phyloP scores from a whole-genome alignment of 352 stramenopile species.

The Pythium aphanidermatum region DNA sequence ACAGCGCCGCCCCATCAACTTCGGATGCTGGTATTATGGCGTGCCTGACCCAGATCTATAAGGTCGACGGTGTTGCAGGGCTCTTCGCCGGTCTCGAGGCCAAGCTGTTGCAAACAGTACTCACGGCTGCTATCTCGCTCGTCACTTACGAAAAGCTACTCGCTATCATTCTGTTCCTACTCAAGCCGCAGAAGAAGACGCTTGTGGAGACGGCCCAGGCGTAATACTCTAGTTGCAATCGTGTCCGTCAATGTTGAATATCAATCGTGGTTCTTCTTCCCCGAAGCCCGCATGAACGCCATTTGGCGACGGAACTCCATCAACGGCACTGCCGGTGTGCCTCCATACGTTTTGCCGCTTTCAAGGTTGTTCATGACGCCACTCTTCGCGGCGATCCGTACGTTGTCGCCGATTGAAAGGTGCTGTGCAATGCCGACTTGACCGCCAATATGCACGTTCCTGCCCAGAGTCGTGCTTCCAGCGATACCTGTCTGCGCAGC shows the following conservation, averaged over 20 bases:
- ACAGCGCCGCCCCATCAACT: no score
- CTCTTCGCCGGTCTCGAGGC: constrained; percentile 90
- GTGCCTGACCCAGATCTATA: constrained; percentile 61
- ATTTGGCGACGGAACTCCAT: constrained; percentile 79
- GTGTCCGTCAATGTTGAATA: neutral
- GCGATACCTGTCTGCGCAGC: constrained; percentile 79
- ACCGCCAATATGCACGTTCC: constrained; percentile 71
- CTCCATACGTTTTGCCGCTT: constrained; percentile 52
- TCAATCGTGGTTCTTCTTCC: constrained; percentile 27
- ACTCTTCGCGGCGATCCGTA: constrained; percentile 82
- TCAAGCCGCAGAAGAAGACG: constrained; percentile 32
- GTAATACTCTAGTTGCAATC: constrained; percentile 10
- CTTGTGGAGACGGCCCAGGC: constrained; percentile 34
- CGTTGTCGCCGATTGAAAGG: constrained; percentile 68
- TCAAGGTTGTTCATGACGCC: constrained; percentile 73
- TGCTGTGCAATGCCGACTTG: constrained; percentile 84
- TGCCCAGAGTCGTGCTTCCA: constrained; percentile 69
- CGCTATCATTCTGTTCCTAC: constrained; percentile 43
- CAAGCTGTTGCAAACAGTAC: constrained; percentile 92
- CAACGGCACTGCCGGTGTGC: constrained; percentile 65
- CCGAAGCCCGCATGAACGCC: constrained; percentile 35
- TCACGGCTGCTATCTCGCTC: constrained; percentile 91
- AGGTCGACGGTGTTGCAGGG: constrained; percentile 59
- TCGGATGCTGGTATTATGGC: constrained; percentile 23
- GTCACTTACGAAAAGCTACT: constrained; percentile 93